Percentiles rank a stretch among this genome's conserved stretches.
Evolutionary conservation across 768 basidiomycete species (phyloP).

Genomic region (Auricularia auricula-judae): DNA sequence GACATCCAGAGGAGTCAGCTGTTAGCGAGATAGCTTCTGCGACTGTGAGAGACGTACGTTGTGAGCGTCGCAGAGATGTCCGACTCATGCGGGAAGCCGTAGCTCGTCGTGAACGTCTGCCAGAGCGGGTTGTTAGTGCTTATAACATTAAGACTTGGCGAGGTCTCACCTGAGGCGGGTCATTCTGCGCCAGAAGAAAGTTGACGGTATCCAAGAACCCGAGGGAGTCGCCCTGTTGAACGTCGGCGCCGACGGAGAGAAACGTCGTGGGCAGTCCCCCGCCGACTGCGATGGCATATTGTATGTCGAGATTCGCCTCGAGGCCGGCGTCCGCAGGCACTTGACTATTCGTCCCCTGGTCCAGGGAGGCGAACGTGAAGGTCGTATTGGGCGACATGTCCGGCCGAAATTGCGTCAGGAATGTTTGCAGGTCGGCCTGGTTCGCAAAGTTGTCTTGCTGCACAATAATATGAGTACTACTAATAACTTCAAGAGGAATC

Average conservation of each 20-base stretch:
- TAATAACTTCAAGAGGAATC: no score
- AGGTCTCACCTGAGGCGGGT: conserved; percentile 10
- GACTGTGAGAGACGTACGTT: conserved; percentile 12
- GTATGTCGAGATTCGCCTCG: conserved; percentile 18
- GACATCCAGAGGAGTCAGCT: background rate
- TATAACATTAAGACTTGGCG: no score
- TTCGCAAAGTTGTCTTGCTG: no score
- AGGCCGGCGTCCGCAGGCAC: background rate
- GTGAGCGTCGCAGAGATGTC: conserved; percentile 13
- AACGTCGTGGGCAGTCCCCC: conserved; percentile 23
- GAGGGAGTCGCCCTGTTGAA: conserved; percentile 14
- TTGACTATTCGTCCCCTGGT: no score
- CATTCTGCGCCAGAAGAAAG: conserved; percentile 8
- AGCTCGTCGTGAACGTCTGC: conserved; percentile 19
- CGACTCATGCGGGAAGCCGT: conserved; percentile 21
- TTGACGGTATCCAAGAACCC: conserved; percentile 10
- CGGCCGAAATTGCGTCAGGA: no score
- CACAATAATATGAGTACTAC: no score
- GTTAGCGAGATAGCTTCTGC: background rate
- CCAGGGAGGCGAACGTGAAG: background rate
- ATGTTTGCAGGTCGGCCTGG: no score
- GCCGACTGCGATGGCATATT: conserved; percentile 28
- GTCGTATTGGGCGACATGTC: no score
- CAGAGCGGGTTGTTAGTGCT: no score
- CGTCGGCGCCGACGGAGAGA: conserved; percentile 21